These are phyloP conservation scores for Talaromyces albobiverticillius DNA, from an alignment of 2,329 filamentous ascomycete species.

Conservation along the genomic window DNA sequence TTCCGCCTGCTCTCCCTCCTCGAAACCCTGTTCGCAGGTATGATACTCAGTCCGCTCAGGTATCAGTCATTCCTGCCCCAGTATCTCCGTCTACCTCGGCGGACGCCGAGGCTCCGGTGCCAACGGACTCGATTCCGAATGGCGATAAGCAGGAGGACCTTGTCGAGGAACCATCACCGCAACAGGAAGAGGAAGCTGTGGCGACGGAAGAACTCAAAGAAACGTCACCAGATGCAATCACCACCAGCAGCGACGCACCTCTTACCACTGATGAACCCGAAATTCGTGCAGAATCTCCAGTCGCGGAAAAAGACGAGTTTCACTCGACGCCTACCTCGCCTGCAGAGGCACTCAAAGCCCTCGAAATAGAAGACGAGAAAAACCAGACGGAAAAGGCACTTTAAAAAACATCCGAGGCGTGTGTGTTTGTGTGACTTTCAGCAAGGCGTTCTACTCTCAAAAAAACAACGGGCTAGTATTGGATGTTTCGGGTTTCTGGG, in stretches of 20 bases:
- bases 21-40: slow-evolving; percentile 59
- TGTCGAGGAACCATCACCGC: slow-evolving; percentile 23
- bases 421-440: not conserved
- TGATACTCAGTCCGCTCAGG: slow-evolving; percentile 22
- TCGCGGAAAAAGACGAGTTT: slow-evolving; percentile 38
- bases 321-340: slow-evolving; percentile 38
- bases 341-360: slow-evolving; percentile 15
- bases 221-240: not conserved
- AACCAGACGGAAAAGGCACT: not conserved
- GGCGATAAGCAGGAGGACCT: not conserved
- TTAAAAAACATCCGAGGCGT: not conserved
- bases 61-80: slow-evolving; percentile 24
- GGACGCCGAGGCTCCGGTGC: slow-evolving; percentile 22
- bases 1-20: slow-evolving; percentile 71
- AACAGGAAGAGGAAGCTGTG: not conserved
- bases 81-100: slow-evolving; percentile 21
- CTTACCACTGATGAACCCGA: slow-evolving; percentile 17
- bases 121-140: slow-evolving; percentile 15
- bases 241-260: not conserved
- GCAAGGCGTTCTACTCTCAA: not conserved
- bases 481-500: not conserved
- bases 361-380: slow-evolving; percentile 23
- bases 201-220: not conserved
- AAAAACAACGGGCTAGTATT: not conserved
- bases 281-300: slow-evolving; percentile 15